phyloP scores from a whole-genome alignment of 495 filamentous ascomycete species.

The Terfezia boudieri region DNA sequence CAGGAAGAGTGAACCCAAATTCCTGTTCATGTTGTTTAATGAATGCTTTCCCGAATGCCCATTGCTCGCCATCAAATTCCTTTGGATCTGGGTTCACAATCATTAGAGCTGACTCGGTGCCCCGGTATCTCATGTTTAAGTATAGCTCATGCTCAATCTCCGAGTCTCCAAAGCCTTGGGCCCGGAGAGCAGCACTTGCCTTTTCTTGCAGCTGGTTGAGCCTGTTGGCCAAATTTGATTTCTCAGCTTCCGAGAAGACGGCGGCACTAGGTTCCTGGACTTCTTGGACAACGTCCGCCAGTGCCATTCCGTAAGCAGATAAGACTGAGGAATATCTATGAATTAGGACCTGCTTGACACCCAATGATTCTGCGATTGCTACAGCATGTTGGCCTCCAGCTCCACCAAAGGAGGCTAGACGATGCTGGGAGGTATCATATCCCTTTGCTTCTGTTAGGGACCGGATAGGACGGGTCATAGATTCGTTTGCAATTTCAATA shows the following conservation, averaged over 20 bases:
- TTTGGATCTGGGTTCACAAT: slow-evolving; percentile 33
- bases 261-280: slow-evolving; percentile 71
- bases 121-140: slow-evolving; percentile 71
- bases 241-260: slow-evolving; percentile 42
- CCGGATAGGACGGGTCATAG: slow-evolving; percentile 84
- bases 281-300: slow-evolving; percentile 90
- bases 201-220: slow-evolving; percentile 46
- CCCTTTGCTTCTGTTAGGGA: slow-evolving; percentile 86
- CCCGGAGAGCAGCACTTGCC: slow-evolving; percentile 36
- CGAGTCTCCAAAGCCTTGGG: slow-evolving; percentile 52
- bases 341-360: slow-evolving; percentile 67
- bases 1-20: slow-evolving; percentile 79
- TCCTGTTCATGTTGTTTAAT: slow-evolving; percentile 74
- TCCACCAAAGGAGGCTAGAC: slow-evolving; percentile 80
- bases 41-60: slow-evolving; percentile 67
- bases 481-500: slow-evolving; percentile 82
- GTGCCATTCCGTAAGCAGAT: slow-evolving; percentile 88
- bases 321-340: slow-evolving; percentile 87
- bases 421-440: slow-evolving; percentile 72
- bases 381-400: slow-evolving; percentile 92
- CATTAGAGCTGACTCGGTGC: slow-evolving; percentile 77
- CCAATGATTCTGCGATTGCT: slow-evolving; percentile 77
- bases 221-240: slow-evolving; percentile 29
- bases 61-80: slow-evolving; percentile 39
- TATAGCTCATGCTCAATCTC: slow-evolving; percentile 70